Conservation (phyloP, 1,284 basidiomycete species). For the Neolentinus lepideus region DNA sequence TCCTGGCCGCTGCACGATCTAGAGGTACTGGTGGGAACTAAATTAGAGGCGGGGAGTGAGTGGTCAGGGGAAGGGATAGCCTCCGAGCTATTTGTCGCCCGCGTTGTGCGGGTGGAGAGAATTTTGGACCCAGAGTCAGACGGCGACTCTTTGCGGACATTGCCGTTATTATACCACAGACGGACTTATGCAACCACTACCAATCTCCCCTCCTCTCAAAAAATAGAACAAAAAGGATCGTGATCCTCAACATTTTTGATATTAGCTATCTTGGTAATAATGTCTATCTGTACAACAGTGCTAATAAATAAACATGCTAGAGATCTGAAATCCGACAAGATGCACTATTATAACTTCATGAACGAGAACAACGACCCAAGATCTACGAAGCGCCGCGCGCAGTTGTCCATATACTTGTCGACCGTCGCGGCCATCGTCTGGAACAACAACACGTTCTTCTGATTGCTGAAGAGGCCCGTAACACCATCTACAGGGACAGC, state of each 20-base stretch:
- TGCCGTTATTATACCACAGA: slow-evolving; percentile 41
- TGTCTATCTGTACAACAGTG: slow-evolving; percentile 1
- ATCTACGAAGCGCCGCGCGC: slow-evolving; percentile 84
- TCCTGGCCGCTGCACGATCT: slow-evolving; percentile 29
- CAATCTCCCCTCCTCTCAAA: slow-evolving; percentile 10
- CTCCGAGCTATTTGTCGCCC: slow-evolving; percentile 42
- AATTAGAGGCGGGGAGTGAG: slow-evolving; percentile 4
- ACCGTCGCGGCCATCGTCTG: slow-evolving; percentile 48
- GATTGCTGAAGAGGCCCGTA: slow-evolving; percentile 29
- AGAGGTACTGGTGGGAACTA: slow-evolving; percentile 10
- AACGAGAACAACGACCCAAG: slow-evolving; percentile 72
- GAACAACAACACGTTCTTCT: slow-evolving; percentile 45
- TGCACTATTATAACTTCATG: slow-evolving; percentile 44
- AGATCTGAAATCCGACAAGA: neutral
- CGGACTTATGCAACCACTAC: slow-evolving; percentile 33
- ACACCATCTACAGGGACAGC: slow-evolving; percentile 44
- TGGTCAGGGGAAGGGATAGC: slow-evolving; percentile 25
- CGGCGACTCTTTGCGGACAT: slow-evolving; percentile 15
- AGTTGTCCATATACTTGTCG: slow-evolving; percentile 75
- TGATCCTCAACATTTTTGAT: neutral
- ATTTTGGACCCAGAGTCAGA: slow-evolving; percentile 10
- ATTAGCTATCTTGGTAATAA: neutral
- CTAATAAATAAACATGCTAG: neutral
- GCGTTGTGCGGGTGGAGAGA: slow-evolving; percentile 37
- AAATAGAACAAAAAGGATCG: neutral